Evolutionary conservation across 441 rosid species (phyloP).

Genomic region (Pelargonium cotyledonis): DNA sequence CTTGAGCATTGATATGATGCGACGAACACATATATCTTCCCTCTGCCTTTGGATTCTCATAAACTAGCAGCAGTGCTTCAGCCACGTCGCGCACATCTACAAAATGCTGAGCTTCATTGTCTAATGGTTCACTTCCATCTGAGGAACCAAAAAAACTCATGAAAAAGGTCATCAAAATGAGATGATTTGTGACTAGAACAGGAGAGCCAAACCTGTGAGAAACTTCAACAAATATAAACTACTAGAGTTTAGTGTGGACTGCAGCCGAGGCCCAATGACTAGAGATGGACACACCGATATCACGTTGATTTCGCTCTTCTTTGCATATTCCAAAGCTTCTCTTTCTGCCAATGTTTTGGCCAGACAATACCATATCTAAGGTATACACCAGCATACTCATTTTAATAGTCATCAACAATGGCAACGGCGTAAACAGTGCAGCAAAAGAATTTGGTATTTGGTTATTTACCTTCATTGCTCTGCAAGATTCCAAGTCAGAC

Average conservation of each 20-base stretch:
- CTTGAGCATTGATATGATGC: constrained; percentile 19
- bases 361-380: constrained; percentile 26
- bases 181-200: too few species aligned
- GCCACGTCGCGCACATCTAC: constrained; percentile 40
- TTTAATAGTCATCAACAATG: too few species aligned
- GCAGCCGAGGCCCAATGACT: constrained; percentile 39
- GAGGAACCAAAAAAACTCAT: too few species aligned
- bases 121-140: constrained; percentile 44
- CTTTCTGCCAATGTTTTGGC: constrained; percentile 38
- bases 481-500: constrained; percentile 30
- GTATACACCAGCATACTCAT: neutral
- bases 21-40: constrained; percentile 36
- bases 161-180: too few species aligned
- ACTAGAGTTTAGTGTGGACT: constrained; percentile 36
- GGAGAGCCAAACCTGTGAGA: constrained; percentile 25
- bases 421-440: too few species aligned
- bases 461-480: constrained; percentile 29
- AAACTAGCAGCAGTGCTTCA: constrained; percentile 33
- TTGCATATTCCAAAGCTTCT: constrained; percentile 35
- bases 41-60: constrained; percentile 28
- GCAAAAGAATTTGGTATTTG: neutral
- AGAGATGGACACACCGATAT: constrained; percentile 34
- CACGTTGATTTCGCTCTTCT: constrained; percentile 25
- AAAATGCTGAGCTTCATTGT: constrained; percentile 22
- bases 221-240: constrained; percentile 25